phyloP scores from a whole-genome alignment of 495 filamentous ascomycete species.

The Aspergillus ellipticus region DNA sequence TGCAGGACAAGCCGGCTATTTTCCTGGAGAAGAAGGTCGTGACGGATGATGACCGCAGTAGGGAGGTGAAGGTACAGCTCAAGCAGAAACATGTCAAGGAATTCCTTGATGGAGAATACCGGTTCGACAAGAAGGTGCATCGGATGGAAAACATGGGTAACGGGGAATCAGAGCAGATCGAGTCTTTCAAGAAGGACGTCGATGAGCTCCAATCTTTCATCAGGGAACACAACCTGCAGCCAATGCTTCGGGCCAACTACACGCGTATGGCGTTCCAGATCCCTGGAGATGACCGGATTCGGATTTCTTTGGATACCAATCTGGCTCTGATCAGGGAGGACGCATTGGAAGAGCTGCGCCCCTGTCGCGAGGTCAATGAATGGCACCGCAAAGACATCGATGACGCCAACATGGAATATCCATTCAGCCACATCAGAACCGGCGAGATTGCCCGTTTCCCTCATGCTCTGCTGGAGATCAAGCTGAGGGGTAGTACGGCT shows the following conservation, averaged over 20 bases:
- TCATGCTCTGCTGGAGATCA: constrained; percentile 88
- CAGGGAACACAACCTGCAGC: constrained; percentile 70
- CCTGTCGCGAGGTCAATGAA: constrained; percentile 78
- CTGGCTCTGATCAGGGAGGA: constrained; percentile 93
- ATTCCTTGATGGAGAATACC: constrained; percentile 83
- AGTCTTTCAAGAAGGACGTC: constrained; percentile 63
- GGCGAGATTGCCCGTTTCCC: constrained; percentile 93
- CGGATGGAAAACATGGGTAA: constrained; percentile 71
- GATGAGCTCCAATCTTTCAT: constrained; percentile 78
- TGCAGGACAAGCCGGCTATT: constrained; percentile 72
- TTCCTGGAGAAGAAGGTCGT: constrained; percentile 86
- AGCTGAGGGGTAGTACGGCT: constrained; percentile 64
- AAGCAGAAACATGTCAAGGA: constrained; percentile 92
- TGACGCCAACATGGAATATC: constrained; percentile 73
- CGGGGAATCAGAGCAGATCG: constrained; percentile 55
- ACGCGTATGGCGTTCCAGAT: constrained; percentile 95
- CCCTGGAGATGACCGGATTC: constrained; percentile 83
- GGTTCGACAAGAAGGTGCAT: constrained; percentile 83
- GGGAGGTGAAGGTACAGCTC: constrained; percentile 73
- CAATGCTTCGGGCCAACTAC: constrained; percentile 87
- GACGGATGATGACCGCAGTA: constrained; percentile 65
- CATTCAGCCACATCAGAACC: constrained; percentile 77
- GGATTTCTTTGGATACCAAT: constrained; percentile 89
- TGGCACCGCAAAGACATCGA: constrained; percentile 96
- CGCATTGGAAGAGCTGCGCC: constrained; percentile 72